Evolutionary conservation across 208 protist species (phyloP), one percentile per base, ranked within the genome.

Genomic region (Trypanosomatidae sp.): DNA sequence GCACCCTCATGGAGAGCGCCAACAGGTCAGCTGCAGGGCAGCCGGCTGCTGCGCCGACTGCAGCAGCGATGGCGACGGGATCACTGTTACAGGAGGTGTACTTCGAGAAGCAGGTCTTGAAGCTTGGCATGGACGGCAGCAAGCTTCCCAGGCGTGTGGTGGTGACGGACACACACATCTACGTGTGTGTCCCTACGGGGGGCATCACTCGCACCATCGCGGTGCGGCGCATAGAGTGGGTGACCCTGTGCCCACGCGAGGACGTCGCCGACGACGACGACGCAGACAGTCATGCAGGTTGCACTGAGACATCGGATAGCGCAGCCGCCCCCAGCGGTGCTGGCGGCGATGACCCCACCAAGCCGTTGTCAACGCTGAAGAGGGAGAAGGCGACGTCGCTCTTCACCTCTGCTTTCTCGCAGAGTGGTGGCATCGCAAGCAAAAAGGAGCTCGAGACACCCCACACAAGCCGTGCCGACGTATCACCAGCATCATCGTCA

Each of bases 61-160:
- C 53, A n/a, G 30, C 30, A 39, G 56, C 56, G 56, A 10, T 30
- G 13, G 30, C 33, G 56, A 39, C 56, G 30, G 10, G 28, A 22
- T 62, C 30, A 12, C 33, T 30, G 12, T 62, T 30, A 17, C 17
- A 25, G 33, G 49, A 71, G n/a, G 72, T 79, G 19, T 22, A 50
- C n/a, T 74, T 75, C 60, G 77, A 79, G 28, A 58, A 66, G 30
- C 73, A 77, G 19, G 81, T 88, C 2, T 68, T 80, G 33, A 91
- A 91, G 64, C 82, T 91, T 13, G 83, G 83, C 12, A 47, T 79
- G n/a, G 81, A 88, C 56, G 83, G 80, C 59, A 85, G 70, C 67
- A 85, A 56, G 13, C 71, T 91, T 5, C 69, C 75, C 8, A 78
- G 86, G 9, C 68, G 77, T 39, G 65, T 91, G 0, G 74, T 84